Evolutionary conservation across 192 early-diverging fungal genomes (phyloP).

Genomic region (Podila epigama): DNA sequence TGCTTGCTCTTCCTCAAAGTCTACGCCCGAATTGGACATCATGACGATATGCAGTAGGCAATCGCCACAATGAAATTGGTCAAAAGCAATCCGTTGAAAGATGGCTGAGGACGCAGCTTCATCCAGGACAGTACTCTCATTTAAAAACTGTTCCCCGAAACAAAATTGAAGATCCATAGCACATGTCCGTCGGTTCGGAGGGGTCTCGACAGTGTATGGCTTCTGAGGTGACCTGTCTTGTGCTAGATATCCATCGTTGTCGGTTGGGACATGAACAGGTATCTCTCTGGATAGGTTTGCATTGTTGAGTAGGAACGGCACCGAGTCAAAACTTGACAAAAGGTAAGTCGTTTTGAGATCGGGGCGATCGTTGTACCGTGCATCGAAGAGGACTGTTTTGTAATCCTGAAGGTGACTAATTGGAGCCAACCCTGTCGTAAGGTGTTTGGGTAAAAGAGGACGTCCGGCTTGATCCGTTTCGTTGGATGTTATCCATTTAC

Average conservation of each 20-base stretch:
- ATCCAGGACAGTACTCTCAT: neutral
- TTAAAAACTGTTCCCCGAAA: slow-evolving; percentile 35
- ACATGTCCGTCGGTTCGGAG: slow-evolving; percentile 8
- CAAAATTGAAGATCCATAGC: slow-evolving; percentile 27
- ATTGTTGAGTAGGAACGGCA: slow-evolving; percentile 17
- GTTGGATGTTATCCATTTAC: neutral
- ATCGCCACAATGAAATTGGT: slow-evolving; percentile 47
- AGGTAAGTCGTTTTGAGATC: slow-evolving; percentile 3
- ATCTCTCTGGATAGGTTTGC: neutral
- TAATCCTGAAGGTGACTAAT: slow-evolving; percentile 7
- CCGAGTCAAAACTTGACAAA: slow-evolving; percentile 34
- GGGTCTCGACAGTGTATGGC: neutral
- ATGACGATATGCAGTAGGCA: slow-evolving; percentile 36
- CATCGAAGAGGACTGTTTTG: neutral
- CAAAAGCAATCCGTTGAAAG: slow-evolving; percentile 40
- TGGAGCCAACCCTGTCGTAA: neutral
- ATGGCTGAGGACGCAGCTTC: slow-evolving; percentile 10
- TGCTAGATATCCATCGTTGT: neutral
- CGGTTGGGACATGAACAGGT: no score
- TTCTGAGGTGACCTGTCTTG: neutral
- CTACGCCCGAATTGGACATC: no score
- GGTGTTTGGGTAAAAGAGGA: no score
- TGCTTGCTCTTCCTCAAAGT: no score
- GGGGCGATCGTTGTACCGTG: neutral
- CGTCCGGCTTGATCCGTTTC: no score